Percentiles rank a stretch among this genome's conserved stretches.
phyloP scores from a whole-genome alignment of 164 flowering plant genomes.

The Dillenia suffruticosa region DNA sequence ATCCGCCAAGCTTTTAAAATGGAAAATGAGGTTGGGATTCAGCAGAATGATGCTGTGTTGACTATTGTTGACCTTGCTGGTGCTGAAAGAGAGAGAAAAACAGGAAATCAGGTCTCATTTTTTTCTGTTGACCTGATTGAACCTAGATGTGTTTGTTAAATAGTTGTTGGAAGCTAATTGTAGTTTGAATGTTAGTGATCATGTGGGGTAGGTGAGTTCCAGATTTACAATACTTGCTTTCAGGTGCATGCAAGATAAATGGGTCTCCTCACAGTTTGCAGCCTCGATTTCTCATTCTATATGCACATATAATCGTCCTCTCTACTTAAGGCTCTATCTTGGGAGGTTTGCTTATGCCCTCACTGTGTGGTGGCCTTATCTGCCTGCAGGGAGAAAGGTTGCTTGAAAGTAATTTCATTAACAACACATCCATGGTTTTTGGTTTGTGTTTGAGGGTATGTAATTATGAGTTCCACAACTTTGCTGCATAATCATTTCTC shows the following conservation, averaged over 20 bases:
- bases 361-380: too few species aligned
- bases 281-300: too few species aligned
- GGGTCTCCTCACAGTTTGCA: too few species aligned
- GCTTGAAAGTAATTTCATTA: constrained; percentile 86
- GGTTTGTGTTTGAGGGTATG: constrained; percentile 83
- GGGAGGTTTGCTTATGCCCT: too few species aligned
- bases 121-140: neutral
- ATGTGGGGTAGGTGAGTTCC: too few species aligned
- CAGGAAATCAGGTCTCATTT: constrained; percentile 82
- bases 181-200: too few species aligned
- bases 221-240: too few species aligned
- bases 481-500: neutral
- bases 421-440: constrained; percentile 95
- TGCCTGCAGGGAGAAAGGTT: constrained; percentile 65
- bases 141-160: neutral
- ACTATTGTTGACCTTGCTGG: constrained; percentile 92
- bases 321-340: too few species aligned
- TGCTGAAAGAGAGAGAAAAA: constrained; percentile 82
- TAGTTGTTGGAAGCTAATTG: too few species aligned
- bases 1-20: constrained; percentile 29
- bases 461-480: neutral
- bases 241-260: too few species aligned
- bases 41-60: constrained; percentile 34
- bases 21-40: constrained; percentile 21
- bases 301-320: too few species aligned